Evolutionary conservation across 2,329 filamentous ascomycete genomes (phyloP).

Genomic region (Aspergillus pseudonomiae): DNA sequence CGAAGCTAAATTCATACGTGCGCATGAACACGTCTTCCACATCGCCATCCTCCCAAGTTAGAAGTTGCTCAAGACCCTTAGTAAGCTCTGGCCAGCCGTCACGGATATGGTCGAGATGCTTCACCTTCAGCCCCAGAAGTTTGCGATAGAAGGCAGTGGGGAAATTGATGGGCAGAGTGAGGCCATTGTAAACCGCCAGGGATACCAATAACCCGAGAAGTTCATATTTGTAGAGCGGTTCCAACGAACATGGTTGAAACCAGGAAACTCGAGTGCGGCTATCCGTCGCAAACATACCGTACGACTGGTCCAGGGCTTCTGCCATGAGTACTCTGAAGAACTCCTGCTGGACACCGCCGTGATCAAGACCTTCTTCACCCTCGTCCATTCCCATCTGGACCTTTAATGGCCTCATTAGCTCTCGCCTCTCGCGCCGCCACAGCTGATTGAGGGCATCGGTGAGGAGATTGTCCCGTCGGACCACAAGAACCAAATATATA

Average conservation of each 20-base stretch:
- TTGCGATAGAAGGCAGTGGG: conserved; percentile 82
- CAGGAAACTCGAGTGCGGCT: conserved; percentile 76
- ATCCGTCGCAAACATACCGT: conserved; percentile 78
- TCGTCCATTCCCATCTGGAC: conserved; percentile 80
- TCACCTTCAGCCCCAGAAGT: conserved; percentile 70
- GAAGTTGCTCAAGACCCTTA: conserved; percentile 70
- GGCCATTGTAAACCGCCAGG: conserved; percentile 87
- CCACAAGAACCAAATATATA: conserved; percentile 70
- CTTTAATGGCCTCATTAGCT: conserved; percentile 83
- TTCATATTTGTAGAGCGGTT: conserved; percentile 88
- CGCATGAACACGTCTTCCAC: conserved; percentile 81
- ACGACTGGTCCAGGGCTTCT: conserved; percentile 76
- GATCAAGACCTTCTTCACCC: conserved; percentile 88
- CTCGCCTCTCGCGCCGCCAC: conserved; percentile 80
- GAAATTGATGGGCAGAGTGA: conserved; percentile 88
- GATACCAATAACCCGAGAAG: conserved; percentile 85
- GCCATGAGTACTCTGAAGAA: conserved; percentile 86
- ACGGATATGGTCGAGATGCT: conserved; percentile 72
- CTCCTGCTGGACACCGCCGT: conserved; percentile 93
- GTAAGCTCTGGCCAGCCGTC: conserved; percentile 87
- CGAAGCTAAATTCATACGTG: conserved; percentile 82
- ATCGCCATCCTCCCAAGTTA: conserved; percentile 78
- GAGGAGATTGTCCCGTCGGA: conserved; percentile 69
- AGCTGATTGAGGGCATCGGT: conserved; percentile 81
- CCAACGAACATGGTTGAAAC: conserved; percentile 81